These are phyloP conservation scores for Aaosphaeria arxii DNA, from an alignment of 2,329 filamentous ascomycete species.

Conservation along the genomic window DNA sequence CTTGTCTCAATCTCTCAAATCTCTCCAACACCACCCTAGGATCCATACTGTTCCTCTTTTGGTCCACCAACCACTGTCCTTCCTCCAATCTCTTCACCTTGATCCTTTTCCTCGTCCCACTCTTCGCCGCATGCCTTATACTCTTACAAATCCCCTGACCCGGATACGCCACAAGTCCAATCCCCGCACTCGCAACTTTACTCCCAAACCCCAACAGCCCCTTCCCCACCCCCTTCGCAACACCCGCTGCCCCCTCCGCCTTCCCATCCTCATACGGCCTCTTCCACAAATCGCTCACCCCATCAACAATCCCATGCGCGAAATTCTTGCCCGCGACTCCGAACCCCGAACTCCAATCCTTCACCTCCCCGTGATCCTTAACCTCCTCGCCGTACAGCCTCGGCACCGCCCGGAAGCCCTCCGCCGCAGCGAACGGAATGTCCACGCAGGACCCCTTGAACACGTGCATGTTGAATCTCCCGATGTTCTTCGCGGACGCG, in stretches of 20 bases:
- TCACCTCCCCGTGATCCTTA: slow-evolving; percentile 8
- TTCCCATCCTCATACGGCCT: slow-evolving; percentile 17
- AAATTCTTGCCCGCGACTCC: slow-evolving; percentile 18
- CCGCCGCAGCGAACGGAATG: slow-evolving; percentile 14
- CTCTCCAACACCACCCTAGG: not conserved
- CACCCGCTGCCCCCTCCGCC: slow-evolving; percentile 17
- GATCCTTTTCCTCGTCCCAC: slow-evolving; percentile 6
- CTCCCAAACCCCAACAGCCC: slow-evolving; percentile 18
- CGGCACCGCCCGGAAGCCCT: slow-evolving; percentile 18
- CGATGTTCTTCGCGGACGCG: slow-evolving; percentile 14
- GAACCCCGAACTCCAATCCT: slow-evolving; percentile 6
- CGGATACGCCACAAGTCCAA: slow-evolving; percentile 13
- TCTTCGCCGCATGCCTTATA: slow-evolving; percentile 7
- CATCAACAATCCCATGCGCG: slow-evolving; percentile 20
- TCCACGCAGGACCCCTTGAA: slow-evolving; percentile 36
- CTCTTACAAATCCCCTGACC: slow-evolving; percentile 13
- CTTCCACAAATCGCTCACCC: slow-evolving; percentile 17
- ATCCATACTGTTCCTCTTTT: not conserved
- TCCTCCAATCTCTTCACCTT: slow-evolving; percentile 4
- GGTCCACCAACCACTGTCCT: not conserved
- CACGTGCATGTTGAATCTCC: slow-evolving; percentile 13
- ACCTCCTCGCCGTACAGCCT: slow-evolving; percentile 22
- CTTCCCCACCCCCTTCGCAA: slow-evolving; percentile 23
- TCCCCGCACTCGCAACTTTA: not conserved
- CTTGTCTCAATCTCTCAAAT: not conserved